Conservation (phyloP, 1,284 basidiomycete genomes). For the Rhodotorula sp. region DNA sequence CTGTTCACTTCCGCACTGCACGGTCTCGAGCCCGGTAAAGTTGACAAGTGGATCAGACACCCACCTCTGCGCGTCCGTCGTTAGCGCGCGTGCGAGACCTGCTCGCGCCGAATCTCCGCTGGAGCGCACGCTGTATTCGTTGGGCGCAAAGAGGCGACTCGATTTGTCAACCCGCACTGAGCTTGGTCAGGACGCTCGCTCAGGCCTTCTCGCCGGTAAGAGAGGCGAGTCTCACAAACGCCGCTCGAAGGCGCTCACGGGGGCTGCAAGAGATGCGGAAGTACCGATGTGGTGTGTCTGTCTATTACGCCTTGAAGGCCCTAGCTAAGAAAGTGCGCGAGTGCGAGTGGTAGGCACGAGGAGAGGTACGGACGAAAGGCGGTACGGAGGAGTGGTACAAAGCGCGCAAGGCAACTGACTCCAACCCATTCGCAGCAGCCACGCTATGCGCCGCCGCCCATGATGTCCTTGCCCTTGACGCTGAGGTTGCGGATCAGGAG, state of each 20-base stretch:
- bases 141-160: conserved; percentile 9
- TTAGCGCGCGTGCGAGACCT: conserved; percentile 32
- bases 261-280: too few relatives aligned
- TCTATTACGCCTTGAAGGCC: too few relatives aligned
- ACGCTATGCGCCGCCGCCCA: conserved; percentile 23
- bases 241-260: too few relatives aligned
- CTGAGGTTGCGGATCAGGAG: conserved; percentile 50
- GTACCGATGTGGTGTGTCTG: too few relatives aligned
- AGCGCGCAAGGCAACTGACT: neutral
- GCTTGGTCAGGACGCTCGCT: too few relatives aligned
- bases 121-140: neutral
- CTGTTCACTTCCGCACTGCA: conserved; percentile 32
- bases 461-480: conserved; percentile 41
- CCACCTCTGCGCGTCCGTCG: conserved; percentile 23
- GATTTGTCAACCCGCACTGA: too few relatives aligned
- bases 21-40: conserved; percentile 30
- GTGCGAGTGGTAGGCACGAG: too few relatives aligned
- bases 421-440: neutral
- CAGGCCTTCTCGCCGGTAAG: too few relatives aligned
- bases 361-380: too few relatives aligned
- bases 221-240: too few relatives aligned
- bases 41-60: conserved; percentile 36
- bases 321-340: too few relatives aligned
- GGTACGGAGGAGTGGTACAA: too few relatives aligned
- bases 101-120: conserved; percentile 8